Evolutionary conservation across 352 stramenopile species (phyloP), one percentile per base, ranked within the genome.

Genomic region (Aphanomyces invadans): DNA sequence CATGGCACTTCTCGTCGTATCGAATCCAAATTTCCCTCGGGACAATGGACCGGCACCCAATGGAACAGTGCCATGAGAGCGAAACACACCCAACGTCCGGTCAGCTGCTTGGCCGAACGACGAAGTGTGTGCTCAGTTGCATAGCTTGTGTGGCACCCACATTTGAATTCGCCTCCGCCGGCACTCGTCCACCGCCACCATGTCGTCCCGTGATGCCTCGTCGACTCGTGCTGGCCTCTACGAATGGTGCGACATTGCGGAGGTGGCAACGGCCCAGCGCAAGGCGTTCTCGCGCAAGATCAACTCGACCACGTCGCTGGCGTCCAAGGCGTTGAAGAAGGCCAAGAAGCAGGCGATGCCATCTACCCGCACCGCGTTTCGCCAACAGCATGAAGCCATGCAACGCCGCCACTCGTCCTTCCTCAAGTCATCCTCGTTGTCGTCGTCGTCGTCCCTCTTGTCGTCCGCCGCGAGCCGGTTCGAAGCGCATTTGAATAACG

Each of bases 361-460:
- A 29, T 28, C 49, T 4, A 33, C 49, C n/a, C 49, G 49, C 17
- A 57, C 49, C 21, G 2, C 49, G 1, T 57, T 57, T 26, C 49
- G 49, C 23, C 15, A 33, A n/a, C 49, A 57, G 23, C 49, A 57
- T 38, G 49, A 57, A 57, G 49, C 49, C 49, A 57, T 57, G 49
- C 17, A 29, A 29, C 49, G 49, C n/a, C 49, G 49, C 49, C 49
- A 57, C 29, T 21, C 25, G 29, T 26, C 12, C 44, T 19, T 23
- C 19, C 9, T 9, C 21, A n/a, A 52, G 23, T 21, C 44, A 25
- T 26, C 21, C n/a, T n/a, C n/a, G n/a, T n/a, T n/a, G 44, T 2
- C 29, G 21, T 23, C 49, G 10, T 21, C 25, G 49, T 57, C 15
- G 36, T 42, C 36, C 36, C 7, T 42, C 36, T 15, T 42, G 36